phyloP scores from a whole-genome alignment of 768 basidiomycete genomes.

The Leccinellum albellum region DNA sequence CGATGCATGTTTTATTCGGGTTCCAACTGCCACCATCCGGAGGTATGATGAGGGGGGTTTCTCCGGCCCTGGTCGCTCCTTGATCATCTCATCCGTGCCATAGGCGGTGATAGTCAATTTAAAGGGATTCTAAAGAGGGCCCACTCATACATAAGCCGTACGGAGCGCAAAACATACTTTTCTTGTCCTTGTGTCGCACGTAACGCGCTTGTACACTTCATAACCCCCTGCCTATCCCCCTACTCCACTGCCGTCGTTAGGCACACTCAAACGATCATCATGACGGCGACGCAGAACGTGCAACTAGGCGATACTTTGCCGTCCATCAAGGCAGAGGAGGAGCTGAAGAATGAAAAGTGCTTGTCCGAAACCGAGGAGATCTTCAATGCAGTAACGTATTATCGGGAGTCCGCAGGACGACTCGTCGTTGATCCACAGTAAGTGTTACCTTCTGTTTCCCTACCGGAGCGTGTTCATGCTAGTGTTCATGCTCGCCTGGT shows the following conservation, averaged over 20 bases:
- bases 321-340: background rate
- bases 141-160: background rate
- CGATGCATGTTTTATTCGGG: background rate
- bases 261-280: background rate
- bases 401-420: slow-evolving; percentile 54
- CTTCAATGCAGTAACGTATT: slow-evolving; percentile 40
- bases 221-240: background rate
- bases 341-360: background rate
- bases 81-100: background rate
- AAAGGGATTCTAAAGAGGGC: background rate
- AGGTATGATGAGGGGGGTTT: background rate
- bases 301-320: background rate
- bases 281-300: background rate
- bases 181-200: background rate
- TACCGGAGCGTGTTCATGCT: background rate
- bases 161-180: background rate
- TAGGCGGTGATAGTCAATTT: background rate
- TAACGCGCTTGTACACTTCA: background rate
- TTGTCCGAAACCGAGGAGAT: background rate
- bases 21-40: background rate
- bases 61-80: too few relatives aligned
- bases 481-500: background rate
- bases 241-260: background rate
- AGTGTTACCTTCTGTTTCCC: slow-evolving; percentile 15
- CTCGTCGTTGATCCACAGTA: slow-evolving; percentile 61